Conservation (phyloP, 345 rosid genomes). For the Salix suchowensis region DNA sequence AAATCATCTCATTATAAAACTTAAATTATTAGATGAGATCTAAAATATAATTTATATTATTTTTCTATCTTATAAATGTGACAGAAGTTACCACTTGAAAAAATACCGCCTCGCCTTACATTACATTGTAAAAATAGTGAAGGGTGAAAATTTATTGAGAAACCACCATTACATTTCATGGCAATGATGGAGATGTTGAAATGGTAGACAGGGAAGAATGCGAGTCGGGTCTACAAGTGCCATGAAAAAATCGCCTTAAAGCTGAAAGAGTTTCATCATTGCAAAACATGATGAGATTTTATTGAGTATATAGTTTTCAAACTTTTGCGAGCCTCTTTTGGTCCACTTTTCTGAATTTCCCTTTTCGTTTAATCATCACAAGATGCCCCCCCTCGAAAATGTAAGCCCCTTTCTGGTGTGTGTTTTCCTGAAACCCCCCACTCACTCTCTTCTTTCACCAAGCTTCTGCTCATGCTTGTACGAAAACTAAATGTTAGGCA, state of each 20-base stretch:
- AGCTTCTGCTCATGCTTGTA: not conserved
- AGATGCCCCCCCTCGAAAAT: constrained; percentile 26
- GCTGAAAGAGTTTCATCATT: constrained; percentile 38
- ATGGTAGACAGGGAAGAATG: constrained; percentile 6
- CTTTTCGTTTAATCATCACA: not conserved
- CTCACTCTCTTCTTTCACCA: not conserved
- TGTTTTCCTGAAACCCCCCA: constrained; percentile 1
- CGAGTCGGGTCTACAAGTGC: constrained; percentile 6
- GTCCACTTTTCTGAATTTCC: constrained; percentile 14
- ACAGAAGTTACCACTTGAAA: no score
- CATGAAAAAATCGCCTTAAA: constrained; percentile 7
- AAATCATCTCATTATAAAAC: no score
- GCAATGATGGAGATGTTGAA: not conserved
- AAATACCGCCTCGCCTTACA: no score
- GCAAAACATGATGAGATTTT: constrained; percentile 31
- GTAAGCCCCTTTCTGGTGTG: constrained; percentile 13
- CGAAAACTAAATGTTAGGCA: not conserved
- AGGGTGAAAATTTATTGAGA: not conserved
- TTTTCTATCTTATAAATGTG: no score
- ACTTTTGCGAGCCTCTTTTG: constrained; percentile 11
- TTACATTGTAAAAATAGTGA: no score
- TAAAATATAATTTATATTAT: no score
- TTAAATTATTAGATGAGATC: no score
- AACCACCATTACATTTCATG: no score
- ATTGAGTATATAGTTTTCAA: constrained; percentile 17